Percentiles rank a stretch among this genome's conserved stretches.
Evolutionary conservation across 2,329 filamentous ascomycete genomes (phyloP).

Genomic region (Neurospora sp.): DNA sequence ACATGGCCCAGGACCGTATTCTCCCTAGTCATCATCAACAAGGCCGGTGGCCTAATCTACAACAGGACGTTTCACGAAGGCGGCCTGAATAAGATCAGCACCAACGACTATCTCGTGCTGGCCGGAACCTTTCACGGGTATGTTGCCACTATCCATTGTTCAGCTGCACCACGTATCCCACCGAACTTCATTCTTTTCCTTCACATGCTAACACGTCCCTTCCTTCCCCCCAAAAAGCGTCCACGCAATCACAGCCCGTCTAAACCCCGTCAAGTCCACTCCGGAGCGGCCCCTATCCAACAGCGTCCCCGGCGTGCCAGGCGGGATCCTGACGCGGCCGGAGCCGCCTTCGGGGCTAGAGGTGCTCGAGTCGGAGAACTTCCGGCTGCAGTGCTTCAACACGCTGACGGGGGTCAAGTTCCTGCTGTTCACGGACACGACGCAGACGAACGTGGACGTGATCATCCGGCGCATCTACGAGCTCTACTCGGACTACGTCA

Average conservation of each 20-base stretch:
- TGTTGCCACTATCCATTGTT: too few relatives aligned
- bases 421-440: constrained; percentile 82
- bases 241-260: constrained; percentile 57
- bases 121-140: constrained; percentile 96
- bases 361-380: constrained; percentile 87
- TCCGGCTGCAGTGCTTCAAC: constrained; percentile 91
- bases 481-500: constrained; percentile 91
- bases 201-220: constrained; percentile 1
- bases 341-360: constrained; percentile 72
- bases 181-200: constrained; percentile 6
- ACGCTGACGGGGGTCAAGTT: constrained; percentile 95
- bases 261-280: constrained; percentile 43
- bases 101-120: constrained; percentile 94
- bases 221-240: constrained; percentile 37
- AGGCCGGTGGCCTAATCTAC: constrained; percentile 93
- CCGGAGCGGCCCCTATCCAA: constrained; percentile 26
- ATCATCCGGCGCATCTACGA: constrained; percentile 85
- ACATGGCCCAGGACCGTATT: constrained; percentile 70
- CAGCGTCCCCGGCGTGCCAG: constrained; percentile 14
- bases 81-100: constrained; percentile 76
- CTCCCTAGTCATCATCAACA: constrained; percentile 95
- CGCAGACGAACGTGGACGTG: constrained; percentile 77
- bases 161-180: too few relatives aligned
- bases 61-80: constrained; percentile 86
- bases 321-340: constrained; percentile 35